Evolutionary conservation across 2,329 filamentous ascomycete species (phyloP).

Genomic region (Colletotrichum musae): DNA sequence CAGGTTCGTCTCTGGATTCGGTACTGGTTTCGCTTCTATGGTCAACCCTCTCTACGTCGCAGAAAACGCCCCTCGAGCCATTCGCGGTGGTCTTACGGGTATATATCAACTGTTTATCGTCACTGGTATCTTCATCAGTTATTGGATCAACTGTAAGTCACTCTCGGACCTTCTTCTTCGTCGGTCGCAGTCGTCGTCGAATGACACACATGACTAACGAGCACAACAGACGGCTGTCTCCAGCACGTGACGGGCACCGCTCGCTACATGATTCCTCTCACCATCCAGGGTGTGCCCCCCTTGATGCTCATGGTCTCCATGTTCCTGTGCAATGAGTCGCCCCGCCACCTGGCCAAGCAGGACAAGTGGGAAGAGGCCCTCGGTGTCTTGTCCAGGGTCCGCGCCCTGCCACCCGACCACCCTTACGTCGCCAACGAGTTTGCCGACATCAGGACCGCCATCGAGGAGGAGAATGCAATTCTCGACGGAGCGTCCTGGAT

Average conservation of each 20-base stretch:
- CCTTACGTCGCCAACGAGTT: constrained; percentile 62
- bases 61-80: constrained; percentile 68
- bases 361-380: constrained; percentile 55
- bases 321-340: constrained; percentile 56
- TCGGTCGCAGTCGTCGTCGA: no score
- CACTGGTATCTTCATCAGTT: constrained; percentile 63
- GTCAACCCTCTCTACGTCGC: constrained; percentile 71
- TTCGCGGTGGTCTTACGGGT: constrained; percentile 65
- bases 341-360: constrained; percentile 52
- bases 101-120: constrained; percentile 67
- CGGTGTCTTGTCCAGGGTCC: constrained; percentile 55
- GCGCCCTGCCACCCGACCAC: constrained; percentile 54
- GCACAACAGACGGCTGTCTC: constrained; percentile 45
- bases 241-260: constrained; percentile 42
- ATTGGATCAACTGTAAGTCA: constrained; percentile 54
- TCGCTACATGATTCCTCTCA: constrained; percentile 54
- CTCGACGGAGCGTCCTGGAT: constrained; percentile 43
- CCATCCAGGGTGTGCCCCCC: constrained; percentile 57
- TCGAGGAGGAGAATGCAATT: constrained; percentile 65
- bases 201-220: not conserved
- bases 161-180: not conserved
- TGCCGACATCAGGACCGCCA: constrained; percentile 67
- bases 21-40: constrained; percentile 65
- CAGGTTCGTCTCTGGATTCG: constrained; percentile 64
- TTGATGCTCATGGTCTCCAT: constrained; percentile 53